Base-by-base conservation (phyloP, 2,329 filamentous ascomycete genomes). In the Iodosphaeria phyllophila region DNA sequence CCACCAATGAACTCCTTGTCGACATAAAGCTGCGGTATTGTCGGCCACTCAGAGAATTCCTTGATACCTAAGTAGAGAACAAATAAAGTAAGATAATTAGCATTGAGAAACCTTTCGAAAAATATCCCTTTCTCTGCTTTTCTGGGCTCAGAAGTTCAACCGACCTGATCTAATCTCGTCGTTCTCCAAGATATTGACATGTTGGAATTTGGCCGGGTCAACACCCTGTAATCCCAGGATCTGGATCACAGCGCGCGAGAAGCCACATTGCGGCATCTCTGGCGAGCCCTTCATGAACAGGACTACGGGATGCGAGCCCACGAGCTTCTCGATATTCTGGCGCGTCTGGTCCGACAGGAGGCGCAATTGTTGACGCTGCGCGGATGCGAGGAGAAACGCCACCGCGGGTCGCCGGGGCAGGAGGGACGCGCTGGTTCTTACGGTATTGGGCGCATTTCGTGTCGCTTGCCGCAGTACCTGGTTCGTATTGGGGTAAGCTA, bases 261-360 rank as follows among this genome's bases (percentile, higher is more conserved):
- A 98, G 22, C 89, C 89, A 54, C 89, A 98, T 52, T 93, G 84
- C 12, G 89, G 89, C 32, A 71, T 80, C 56, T 93, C 84, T 30
- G 89, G 89, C 2, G 89, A 95, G 30, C 89, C 89, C 60, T 98
- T 98, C 89, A 98, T 98, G 62, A 98, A 98, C 29, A 98, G 64
- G 1, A 98, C 89, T 0, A 98, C 86, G 3, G 86, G 86, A 0
- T 84, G 77, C 1, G 83, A 84, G 13, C 57, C 61, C 10, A 98
- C 74, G 16, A 86, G 86, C 49, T 83, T 80, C 51, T 93, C 80
- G 41, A 98, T 98, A 14, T 84, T 83, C 19, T 69, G 54, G 32
- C 66, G 71, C 8, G 79, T 89, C 44, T 82, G 67, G 38, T 74
- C 66, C 16, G 86, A 93, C 23, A 98, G 66, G 20, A 80, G 63